These are phyloP conservation scores for Lachnellula hyalina DNA, from an alignment of 2,329 filamentous ascomycete genomes.

Conservation along the genomic window DNA sequence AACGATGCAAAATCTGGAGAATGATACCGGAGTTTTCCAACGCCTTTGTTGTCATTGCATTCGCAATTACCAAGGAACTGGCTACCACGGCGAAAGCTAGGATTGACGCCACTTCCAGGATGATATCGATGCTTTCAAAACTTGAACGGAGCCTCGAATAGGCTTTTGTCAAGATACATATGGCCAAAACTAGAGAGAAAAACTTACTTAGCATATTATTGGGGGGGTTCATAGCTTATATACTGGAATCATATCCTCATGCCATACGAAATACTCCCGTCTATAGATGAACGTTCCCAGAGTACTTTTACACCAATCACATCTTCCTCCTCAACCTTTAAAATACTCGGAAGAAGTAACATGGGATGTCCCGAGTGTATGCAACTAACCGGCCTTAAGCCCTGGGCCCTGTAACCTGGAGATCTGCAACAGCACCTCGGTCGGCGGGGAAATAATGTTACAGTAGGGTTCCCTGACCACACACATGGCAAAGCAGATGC, in stretches of 20 bases:
- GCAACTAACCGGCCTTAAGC: background rate
- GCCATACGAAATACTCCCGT: too few relatives aligned
- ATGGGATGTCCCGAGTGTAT: background rate
- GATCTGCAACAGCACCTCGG: background rate
- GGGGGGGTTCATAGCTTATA: too few relatives aligned
- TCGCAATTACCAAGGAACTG: slow-evolving; percentile 4
- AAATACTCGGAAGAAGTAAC: too few relatives aligned
- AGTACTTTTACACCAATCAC: slow-evolving; percentile 1
- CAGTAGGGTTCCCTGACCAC: too few relatives aligned
- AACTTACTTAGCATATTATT: too few relatives aligned
- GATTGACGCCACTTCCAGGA: slow-evolving; percentile 9
- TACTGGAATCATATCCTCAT: too few relatives aligned
- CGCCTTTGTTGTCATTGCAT: slow-evolving; percentile 14
- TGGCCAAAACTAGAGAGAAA: too few relatives aligned
- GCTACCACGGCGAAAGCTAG: slow-evolving; percentile 1
- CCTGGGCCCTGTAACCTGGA: background rate
- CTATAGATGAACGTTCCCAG: background rate
- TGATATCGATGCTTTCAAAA: background rate
- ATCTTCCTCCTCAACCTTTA: background rate
- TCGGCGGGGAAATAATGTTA: too few relatives aligned
- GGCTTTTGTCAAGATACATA: too few relatives aligned
- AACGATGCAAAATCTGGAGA: slow-evolving; percentile 5
- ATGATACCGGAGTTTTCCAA: slow-evolving; percentile 9
- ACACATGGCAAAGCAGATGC: too few relatives aligned
- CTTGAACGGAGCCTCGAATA: too few relatives aligned